Conservation (phyloP, 441 rosid species). For the Omphalea diandra region DNA sequence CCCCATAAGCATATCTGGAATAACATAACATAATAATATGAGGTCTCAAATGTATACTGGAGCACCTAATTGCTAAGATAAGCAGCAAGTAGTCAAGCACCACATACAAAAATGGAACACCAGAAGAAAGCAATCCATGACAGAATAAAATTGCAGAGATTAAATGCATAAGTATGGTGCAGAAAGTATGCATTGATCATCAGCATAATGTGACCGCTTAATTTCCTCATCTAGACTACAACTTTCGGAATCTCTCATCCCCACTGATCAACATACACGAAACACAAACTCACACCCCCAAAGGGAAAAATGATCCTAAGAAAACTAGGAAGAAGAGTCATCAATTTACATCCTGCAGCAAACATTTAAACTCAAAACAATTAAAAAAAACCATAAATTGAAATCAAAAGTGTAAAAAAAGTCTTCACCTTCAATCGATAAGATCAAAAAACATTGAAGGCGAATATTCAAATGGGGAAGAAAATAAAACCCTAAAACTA, state of each 20-base stretch:
- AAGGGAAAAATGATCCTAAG: too few species aligned
- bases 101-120: background rate
- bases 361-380: too few species aligned
- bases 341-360: too few species aligned
- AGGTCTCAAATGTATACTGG: background rate
- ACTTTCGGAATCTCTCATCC: too few species aligned
- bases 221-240: too few species aligned
- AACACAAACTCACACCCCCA: too few species aligned
- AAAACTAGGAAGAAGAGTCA: too few species aligned
- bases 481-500: background rate
- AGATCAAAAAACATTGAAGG: background rate
- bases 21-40: background rate
- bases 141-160: background rate
- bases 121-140: too few species aligned
- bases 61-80: background rate
- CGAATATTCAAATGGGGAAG: background rate
- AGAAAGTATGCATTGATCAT: background rate
- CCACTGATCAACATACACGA: too few species aligned
- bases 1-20: background rate
- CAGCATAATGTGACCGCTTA: too few species aligned
- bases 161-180: background rate
- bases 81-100: background rate
- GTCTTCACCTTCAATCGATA: background rate
- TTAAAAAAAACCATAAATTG: too few species aligned
- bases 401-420: background rate